A percentile compares a stretch with the other conserved stretches of the same genome.
Evolutionary conservation across 306 rosid species (phyloP).

Genomic region (Trichosanthes truncata): DNA sequence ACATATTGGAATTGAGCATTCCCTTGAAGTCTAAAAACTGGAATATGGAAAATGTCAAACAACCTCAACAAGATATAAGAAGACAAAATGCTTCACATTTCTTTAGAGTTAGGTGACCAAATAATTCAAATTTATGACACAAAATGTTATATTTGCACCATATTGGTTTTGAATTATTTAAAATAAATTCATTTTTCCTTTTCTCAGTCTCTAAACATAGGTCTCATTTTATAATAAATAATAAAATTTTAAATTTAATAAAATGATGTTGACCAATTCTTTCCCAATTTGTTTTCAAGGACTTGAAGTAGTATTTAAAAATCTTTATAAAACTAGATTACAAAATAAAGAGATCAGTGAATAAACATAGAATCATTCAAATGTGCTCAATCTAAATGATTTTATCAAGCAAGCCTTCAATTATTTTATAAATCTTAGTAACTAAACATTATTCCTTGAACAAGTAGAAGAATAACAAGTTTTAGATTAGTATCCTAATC

Average conservation of each 20-base stretch:
- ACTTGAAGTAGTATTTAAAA: background rate
- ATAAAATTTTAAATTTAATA: background rate
- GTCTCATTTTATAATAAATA: background rate
- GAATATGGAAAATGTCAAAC: background rate
- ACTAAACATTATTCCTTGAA: background rate
- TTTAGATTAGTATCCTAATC: background rate
- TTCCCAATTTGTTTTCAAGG: background rate
- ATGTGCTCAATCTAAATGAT: background rate
- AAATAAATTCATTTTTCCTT: background rate
- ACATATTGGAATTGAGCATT: background rate
- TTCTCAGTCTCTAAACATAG: background rate
- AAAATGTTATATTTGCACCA: background rate
- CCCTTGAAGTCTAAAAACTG: background rate
- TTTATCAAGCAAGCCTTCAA: background rate
- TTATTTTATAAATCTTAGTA: background rate
- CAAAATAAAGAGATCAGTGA: background rate
- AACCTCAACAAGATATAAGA: background rate
- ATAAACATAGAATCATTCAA: background rate
- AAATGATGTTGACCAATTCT: background rate
- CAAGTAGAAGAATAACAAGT: background rate
- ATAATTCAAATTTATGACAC: background rate
- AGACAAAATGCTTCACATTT: background rate
- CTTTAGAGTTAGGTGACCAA: slow-evolving; percentile 1
- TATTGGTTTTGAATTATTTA: background rate
- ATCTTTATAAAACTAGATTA: no score